phyloP scores from a whole-genome alignment of 1,284 basidiomycete species.

The Wallemia ichthyophaga region DNA sequence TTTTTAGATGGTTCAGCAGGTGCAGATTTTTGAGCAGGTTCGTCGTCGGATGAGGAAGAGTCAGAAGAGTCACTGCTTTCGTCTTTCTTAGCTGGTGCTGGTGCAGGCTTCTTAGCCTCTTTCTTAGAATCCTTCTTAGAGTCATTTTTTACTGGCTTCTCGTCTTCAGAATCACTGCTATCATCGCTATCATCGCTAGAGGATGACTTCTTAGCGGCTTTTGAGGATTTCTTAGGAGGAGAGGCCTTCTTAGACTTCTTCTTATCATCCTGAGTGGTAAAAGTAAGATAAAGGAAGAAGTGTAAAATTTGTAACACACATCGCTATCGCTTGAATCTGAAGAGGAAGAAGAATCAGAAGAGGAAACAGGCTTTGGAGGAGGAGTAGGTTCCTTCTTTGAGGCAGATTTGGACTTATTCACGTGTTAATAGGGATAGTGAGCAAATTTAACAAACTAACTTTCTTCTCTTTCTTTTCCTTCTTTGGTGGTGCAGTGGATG shows the following conservation, averaged over 20 bases:
- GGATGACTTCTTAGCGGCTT: too few relatives aligned
- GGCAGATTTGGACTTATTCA: background rate
- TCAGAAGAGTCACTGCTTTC: slow-evolving; percentile 2
- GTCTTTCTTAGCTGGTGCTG: background rate
- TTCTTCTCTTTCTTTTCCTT: background rate
- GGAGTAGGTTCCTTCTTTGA: slow-evolving; percentile 1
- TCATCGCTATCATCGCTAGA: too few relatives aligned
- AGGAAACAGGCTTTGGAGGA: background rate
- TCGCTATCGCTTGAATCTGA: background rate
- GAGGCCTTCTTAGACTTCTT: too few relatives aligned
- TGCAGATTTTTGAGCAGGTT: slow-evolving; percentile 9
- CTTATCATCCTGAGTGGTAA: too few relatives aligned
- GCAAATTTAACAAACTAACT: background rate
- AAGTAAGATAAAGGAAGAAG: background rate
- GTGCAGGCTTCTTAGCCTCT: background rate
- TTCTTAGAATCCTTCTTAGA: too few relatives aligned
- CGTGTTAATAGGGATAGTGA: background rate
- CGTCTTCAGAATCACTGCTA: background rate
- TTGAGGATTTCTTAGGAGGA: too few relatives aligned
- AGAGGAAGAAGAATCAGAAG: background rate
- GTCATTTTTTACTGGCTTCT: background rate
- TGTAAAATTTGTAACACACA: background rate
- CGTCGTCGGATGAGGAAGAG: slow-evolving; percentile 4
- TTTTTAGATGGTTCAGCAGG: slow-evolving; percentile 5
- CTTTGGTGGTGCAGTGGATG: background rate